Evolutionary conservation across 495 filamentous ascomycete species (phyloP).

Genomic region (Hyaloscypha bicolor): DNA sequence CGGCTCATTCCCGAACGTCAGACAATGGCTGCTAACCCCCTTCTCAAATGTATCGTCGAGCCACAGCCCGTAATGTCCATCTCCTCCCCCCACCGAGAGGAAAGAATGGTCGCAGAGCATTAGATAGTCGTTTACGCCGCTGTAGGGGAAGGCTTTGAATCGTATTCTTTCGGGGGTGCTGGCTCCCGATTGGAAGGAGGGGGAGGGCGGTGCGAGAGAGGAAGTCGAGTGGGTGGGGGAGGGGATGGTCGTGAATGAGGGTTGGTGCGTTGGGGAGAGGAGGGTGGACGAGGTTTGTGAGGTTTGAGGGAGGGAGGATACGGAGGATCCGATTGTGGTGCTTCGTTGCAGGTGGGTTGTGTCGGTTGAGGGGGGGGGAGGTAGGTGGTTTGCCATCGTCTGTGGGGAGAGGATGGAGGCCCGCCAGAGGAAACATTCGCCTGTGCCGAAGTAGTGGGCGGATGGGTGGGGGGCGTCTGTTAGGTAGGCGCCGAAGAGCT

Average conservation of each 20-base stretch:
- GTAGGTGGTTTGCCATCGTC: slow-evolving; percentile 52
- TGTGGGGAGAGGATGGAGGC: slow-evolving; percentile 60
- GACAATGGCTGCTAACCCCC: slow-evolving; percentile 77
- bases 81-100: slow-evolving; percentile 78
- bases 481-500: slow-evolving; percentile 94
- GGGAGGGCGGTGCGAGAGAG: slow-evolving; percentile 33
- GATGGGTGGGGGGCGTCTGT: slow-evolving; percentile 80
- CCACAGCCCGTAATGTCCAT: slow-evolving; percentile 93
- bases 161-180: slow-evolving; percentile 60
- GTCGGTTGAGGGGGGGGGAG: slow-evolving; percentile 75
- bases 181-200: slow-evolving; percentile 36
- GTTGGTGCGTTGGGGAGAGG: slow-evolving; percentile 5
- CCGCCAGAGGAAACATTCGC: slow-evolving; percentile 98
- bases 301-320: slow-evolving; percentile 38
- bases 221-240: slow-evolving; percentile 47
- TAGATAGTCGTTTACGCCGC: slow-evolving; percentile 93
- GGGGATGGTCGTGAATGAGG: slow-evolving; percentile 40
- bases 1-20: slow-evolving; percentile 93
- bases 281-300: slow-evolving; percentile 64
- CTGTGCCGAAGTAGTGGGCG: slow-evolving; percentile 90
- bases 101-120: slow-evolving; percentile 90
- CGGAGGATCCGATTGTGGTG: slow-evolving; percentile 58
- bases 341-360: slow-evolving; percentile 70
- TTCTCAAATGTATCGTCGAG: slow-evolving; percentile 85
- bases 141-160: slow-evolving; percentile 97